A percentile compares a stretch with the other conserved stretches of the same genome.
These are phyloP conservation scores for Plasmodium relictum DNA, from an alignment of 169 alveolate genomes.

Conservation along the genomic window DNA sequence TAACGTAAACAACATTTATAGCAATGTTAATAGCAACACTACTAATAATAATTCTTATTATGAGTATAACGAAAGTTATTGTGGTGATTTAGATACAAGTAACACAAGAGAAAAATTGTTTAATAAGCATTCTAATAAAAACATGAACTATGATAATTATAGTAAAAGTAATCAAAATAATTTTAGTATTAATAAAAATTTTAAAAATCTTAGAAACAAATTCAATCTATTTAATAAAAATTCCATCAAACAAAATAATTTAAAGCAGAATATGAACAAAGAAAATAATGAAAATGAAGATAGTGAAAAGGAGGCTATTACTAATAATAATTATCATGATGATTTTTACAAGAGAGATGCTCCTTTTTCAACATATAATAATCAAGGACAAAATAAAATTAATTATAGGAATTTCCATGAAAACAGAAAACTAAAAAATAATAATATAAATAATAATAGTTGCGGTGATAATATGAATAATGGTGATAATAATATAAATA, in stretches of 20 bases:
- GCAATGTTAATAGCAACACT: not conserved
- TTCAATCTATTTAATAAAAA: constrained; percentile 2
- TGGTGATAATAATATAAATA: not conserved
- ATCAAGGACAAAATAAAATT: not conserved
- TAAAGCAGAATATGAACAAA: not conserved
- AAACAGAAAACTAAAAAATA: constrained; percentile 5
- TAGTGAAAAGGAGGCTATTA: not conserved
- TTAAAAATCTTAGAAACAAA: constrained; percentile 9
- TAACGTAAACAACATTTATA: not conserved
- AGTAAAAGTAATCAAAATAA: constrained; percentile 14
- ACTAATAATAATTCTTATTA: not conserved
- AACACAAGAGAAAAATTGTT: not conserved
- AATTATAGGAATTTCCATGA: constrained; percentile 1
- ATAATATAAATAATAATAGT: not conserved
- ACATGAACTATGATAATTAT: not conserved
- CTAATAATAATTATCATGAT: constrained; percentile 7
- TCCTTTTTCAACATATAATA: not conserved
- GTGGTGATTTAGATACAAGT: constrained; percentile 11
- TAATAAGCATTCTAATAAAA: not conserved
- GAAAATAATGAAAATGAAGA: constrained; percentile 4
- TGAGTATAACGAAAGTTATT: constrained; percentile 5
- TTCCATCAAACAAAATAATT: not conserved
- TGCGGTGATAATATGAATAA: not conserved
- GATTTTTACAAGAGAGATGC: not conserved
- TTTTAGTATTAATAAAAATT: constrained; percentile 13